Percentiles rank a stretch among this genome's conserved stretches.
Conservation (phyloP, 805 yeast genomes). For the Nakazawaea wyomingensis region DNA sequence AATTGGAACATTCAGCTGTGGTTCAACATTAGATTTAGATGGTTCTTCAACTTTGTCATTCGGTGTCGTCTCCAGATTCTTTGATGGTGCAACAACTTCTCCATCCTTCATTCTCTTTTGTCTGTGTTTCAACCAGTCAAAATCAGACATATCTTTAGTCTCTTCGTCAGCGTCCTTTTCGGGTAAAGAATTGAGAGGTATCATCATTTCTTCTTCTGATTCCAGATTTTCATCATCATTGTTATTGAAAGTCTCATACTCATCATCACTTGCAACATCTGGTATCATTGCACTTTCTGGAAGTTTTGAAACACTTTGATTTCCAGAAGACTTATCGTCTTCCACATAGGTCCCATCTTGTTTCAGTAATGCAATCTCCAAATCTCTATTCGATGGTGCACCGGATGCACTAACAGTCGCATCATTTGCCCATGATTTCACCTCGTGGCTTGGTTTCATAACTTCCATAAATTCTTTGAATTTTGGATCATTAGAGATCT, state of each 20-base stretch:
- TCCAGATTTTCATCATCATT: slow-evolving; percentile 29
- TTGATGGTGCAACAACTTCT: slow-evolving; percentile 18
- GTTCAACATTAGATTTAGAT: too few species aligned
- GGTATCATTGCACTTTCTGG: slow-evolving; percentile 21
- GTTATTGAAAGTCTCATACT: slow-evolving; percentile 41
- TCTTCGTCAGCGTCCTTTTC: slow-evolving; percentile 3
- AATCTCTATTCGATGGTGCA: slow-evolving; percentile 38
- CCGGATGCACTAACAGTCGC: slow-evolving; percentile 40
- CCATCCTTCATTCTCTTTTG: slow-evolving; percentile 64
- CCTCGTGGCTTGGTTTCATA: slow-evolving; percentile 69
- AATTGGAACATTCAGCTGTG: too few species aligned
- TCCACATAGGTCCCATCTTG: slow-evolving; percentile 12
- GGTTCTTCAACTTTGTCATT: background rate
- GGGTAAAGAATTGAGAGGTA: slow-evolving; percentile 18
- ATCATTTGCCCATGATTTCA: slow-evolving; percentile 74
- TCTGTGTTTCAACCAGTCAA: slow-evolving; percentile 82
- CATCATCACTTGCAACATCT: slow-evolving; percentile 46
- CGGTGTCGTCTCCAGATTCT: slow-evolving; percentile 13
- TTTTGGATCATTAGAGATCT: slow-evolving; percentile 59
- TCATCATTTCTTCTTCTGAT: slow-evolving; percentile 46
- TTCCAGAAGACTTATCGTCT: background rate
- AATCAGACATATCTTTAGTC: slow-evolving; percentile 54
- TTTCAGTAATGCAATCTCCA: slow-evolving; percentile 36
- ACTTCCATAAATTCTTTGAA: slow-evolving; percentile 78
- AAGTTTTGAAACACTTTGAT: too few species aligned